Conservation (phyloP, 1,284 basidiomycete genomes). For the Takashimella tepidaria region DNA sequence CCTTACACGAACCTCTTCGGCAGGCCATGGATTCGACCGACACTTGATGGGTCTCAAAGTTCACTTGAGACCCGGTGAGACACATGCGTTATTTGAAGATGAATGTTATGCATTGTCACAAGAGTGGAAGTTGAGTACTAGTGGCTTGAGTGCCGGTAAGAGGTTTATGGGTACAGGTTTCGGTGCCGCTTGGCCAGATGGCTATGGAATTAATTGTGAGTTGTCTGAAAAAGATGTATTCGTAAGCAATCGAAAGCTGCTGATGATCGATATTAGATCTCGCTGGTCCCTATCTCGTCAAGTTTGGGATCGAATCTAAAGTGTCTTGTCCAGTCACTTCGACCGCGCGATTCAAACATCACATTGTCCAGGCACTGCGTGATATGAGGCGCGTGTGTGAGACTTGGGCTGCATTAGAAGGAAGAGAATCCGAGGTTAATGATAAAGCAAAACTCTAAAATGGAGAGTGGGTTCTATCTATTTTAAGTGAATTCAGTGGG, state of each 20-base stretch:
- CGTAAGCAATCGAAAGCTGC: neutral
- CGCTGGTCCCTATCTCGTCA: constrained; percentile 71
- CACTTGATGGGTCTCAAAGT: constrained; percentile 82
- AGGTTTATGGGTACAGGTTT: constrained; percentile 90
- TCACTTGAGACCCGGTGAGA: constrained; percentile 54
- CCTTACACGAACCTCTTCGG: constrained; percentile 73
- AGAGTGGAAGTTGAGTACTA: constrained; percentile 88
- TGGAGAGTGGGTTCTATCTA: neutral
- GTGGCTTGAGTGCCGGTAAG: constrained; percentile 79
- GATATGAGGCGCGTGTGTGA: constrained; percentile 66
- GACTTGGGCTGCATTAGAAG: constrained; percentile 17
- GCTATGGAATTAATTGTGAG: constrained; percentile 89
- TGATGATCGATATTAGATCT: constrained; percentile 57
- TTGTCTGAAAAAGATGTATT: neutral
- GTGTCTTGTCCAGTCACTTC: constrained; percentile 64
- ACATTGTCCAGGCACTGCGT: constrained; percentile 62
- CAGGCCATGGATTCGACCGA: constrained; percentile 83
- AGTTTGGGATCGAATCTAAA: constrained; percentile 95
- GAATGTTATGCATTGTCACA: constrained; percentile 69
- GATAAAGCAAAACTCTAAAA: constrained; percentile 28
- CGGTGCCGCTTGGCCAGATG: constrained; percentile 70
- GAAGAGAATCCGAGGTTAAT: constrained; percentile 2
- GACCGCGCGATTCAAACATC: constrained; percentile 64
- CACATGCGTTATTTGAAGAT: constrained; percentile 66
- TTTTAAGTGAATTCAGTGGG: too few relatives aligned